Base-by-base conservation (phyloP, 306 rosid genomes). In the Hylodesmum podocarpum region DNA sequence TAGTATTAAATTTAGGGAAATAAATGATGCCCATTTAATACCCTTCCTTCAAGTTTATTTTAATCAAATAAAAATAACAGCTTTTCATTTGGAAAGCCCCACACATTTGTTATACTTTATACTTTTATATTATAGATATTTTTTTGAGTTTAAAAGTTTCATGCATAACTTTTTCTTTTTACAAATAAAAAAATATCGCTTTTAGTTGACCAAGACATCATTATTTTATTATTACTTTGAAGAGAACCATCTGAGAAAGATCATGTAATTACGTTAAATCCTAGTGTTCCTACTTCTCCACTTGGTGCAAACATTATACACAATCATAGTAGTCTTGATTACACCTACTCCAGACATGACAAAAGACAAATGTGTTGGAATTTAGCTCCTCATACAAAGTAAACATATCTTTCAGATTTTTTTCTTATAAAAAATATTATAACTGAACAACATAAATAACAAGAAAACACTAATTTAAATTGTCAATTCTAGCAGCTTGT, bases 261-360 rank as follows among this genome's bases (percentile, higher is more conserved):
- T 34, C 9, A 49, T 41, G 19, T 4, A 55, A 41, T 22, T 71
- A 64, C 9, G 31, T 49, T 27, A 70, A 77, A 67, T 67, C 47
- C 19, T 1, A 41, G 24, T 28, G 39, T 12, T 50, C 21, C 75
- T 18, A n/a, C n/a, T 63, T 64, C 19, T 22, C 6, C 7, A 3
- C 6, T 64, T 36, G 31, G 55, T 16, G 62, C 33, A 58, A 28
- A 57, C 70, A 36, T 16, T 24, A 37, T 0, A 31, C 4, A 37
- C 28, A 69, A 70, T 39, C 73, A 29, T 64, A 25, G 6, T n/a
- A 59, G 53, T 44, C 51, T 78, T 58, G 73, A 50, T 74, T 39
- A 33, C 47, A 78, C 78, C 80, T 22, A 76, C 80, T 76, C 28
- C 46, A 66, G 73, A 84, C 82, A 70, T 28, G 46, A 43, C 15